A percentile compares a stretch with the other conserved stretches of the same genome.
These are phyloP conservation scores for Gaeumannomyces sp. DNA, from an alignment of 2,329 filamentous ascomycete genomes.

Conservation along the genomic window DNA sequence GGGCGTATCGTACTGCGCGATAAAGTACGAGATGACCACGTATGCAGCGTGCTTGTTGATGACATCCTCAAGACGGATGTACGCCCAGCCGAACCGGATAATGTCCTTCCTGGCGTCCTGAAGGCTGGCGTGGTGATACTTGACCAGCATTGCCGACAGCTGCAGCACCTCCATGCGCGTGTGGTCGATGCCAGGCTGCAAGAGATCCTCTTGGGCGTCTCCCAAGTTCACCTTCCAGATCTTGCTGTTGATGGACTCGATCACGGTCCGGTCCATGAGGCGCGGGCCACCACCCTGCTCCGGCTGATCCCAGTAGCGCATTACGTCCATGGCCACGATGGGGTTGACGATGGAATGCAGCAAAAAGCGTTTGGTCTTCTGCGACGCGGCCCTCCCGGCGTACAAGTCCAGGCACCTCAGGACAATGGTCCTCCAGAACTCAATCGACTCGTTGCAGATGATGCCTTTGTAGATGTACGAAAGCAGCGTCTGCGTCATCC, in stretches of 20 bases:
- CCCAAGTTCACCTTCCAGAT: slow-evolving; percentile 88
- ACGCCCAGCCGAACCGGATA: slow-evolving; percentile 99
- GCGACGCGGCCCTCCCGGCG: slow-evolving; percentile 67
- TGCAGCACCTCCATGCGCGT: slow-evolving; percentile 94
- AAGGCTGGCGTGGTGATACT: slow-evolving; percentile 83
- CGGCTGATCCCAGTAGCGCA: slow-evolving; percentile 66
- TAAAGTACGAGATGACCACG: slow-evolving; percentile 95
- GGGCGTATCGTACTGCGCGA: slow-evolving; percentile 92
- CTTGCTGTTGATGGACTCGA: slow-evolving; percentile 84
- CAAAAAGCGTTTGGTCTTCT: slow-evolving; percentile 88
- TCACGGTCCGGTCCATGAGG: slow-evolving; percentile 79
- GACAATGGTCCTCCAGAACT: slow-evolving; percentile 77
- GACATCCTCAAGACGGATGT: slow-evolving; percentile 95
- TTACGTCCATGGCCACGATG: slow-evolving; percentile 92
- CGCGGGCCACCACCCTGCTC: slow-evolving; percentile 54
- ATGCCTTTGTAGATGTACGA: slow-evolving; percentile 80
- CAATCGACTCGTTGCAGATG: slow-evolving; percentile 76
- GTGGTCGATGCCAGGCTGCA: slow-evolving; percentile 84
- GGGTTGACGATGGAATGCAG: slow-evolving; percentile 92
- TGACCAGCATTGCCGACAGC: slow-evolving; percentile 88
- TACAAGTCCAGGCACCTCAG: slow-evolving; percentile 86
- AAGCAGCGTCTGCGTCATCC: slow-evolving; percentile 67
- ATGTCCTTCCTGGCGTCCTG: slow-evolving; percentile 94
- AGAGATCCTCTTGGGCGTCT: slow-evolving; percentile 75
- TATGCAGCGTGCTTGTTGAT: slow-evolving; percentile 99